Base-by-base conservation (phyloP, 306 rosid species). In the Prunus mira region DNA sequence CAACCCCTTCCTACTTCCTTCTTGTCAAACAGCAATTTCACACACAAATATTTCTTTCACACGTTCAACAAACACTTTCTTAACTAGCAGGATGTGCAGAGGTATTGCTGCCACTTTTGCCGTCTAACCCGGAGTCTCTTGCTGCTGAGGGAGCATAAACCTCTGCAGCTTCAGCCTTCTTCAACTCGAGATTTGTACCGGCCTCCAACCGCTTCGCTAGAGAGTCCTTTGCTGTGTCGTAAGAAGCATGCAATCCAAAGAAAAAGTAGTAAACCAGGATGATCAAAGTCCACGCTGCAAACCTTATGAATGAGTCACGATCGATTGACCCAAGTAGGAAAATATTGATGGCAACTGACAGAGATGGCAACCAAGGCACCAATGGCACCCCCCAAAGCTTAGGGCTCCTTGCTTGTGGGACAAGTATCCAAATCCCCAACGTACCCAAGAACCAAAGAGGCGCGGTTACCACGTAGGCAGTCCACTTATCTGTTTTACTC, bases 241-340 rank as follows among this genome's bases (percentile, higher is more conserved):
- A 92, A 32, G 93, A 81, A 18, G 93, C 88, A 63, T 89, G 96
- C 46, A 88, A 64, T n/a, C 91, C 95, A 9, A 88, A 78, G 49
- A 89, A 15, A 45, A 91, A 55, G 72, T 91, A 88, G 81, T 87
- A 89, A 1, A 77, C 67, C 79, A 89, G 46, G 38, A 88, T 64
- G 56, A 89, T 0, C 3, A 9, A 77, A 8, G 88, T 88, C 96
- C 97, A 86, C 1, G 47, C 0, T 2, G 77, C 92, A 78, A 92
- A 90, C 70, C 96, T 92, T 50, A 5, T 38, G 46, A 84, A 93
- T 0, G 98, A 93, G 1, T 55, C 47, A 3, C 6, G 76, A 28
- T 93, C 98, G 8, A 93, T 86, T 1, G 97, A 93, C 45, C 97
- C 97, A 19, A 93, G 88, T 63, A 93, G 88, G 83, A 93, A 93